phyloP scores from a whole-genome alignment of 75 land plant species.

The Chamaecyparis obtusa region DNA sequence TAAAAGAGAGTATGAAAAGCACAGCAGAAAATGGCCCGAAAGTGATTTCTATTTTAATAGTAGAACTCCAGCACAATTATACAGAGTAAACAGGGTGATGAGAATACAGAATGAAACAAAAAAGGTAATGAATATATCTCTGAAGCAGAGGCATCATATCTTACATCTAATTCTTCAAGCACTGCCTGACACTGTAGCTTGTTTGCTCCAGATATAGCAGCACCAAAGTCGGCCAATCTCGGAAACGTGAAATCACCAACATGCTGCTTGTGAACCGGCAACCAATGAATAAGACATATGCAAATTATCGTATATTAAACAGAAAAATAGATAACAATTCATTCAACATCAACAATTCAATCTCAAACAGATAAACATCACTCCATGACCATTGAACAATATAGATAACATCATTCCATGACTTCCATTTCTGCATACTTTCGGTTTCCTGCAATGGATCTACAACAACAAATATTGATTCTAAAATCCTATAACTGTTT shows the following conservation, averaged over 20 bases:
- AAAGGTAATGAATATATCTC: background rate
- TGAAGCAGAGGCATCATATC: slow-evolving; percentile 2
- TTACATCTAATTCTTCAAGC: slow-evolving; percentile 92
- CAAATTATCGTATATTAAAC: background rate
- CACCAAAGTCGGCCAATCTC: slow-evolving; percentile 92
- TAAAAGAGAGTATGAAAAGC: background rate
- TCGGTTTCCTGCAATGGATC: no score
- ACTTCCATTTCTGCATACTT: no score
- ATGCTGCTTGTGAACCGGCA: slow-evolving; percentile 1
- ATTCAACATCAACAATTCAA: background rate
- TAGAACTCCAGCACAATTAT: background rate
- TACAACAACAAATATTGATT: no score
- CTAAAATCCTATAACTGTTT: no score
- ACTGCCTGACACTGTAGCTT: slow-evolving; percentile 78
- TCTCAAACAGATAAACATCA: background rate
- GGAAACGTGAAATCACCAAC: slow-evolving; percentile 57
- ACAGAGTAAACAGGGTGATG: background rate
- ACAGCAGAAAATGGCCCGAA: background rate
- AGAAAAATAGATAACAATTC: background rate
- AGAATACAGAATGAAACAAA: background rate
- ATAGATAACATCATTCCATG: background rate
- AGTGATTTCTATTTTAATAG: background rate
- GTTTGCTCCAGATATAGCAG: slow-evolving; percentile 92
- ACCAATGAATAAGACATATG: background rate
- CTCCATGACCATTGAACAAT: background rate